These are phyloP conservation scores for Xylaria scruposa DNA, from an alignment of 495 filamentous ascomycete genomes.

Conservation along the genomic window DNA sequence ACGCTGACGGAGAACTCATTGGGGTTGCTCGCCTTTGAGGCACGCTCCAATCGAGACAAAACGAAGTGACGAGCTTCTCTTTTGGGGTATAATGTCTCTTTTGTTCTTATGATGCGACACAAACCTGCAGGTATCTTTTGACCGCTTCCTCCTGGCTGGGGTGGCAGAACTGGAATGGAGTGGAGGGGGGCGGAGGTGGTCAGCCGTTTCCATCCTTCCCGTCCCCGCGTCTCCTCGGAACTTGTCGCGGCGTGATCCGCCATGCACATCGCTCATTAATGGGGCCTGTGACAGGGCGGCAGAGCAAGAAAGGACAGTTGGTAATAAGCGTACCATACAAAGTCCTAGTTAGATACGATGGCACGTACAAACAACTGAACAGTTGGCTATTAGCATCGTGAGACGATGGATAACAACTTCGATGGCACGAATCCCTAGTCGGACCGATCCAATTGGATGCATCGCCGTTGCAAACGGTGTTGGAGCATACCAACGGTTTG, in stretches of 20 bases:
- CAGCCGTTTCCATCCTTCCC: constrained; percentile 26
- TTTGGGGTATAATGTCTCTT: constrained; percentile 20
- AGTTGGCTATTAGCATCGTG: neutral
- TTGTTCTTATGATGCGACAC: constrained; percentile 17
- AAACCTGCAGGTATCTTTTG: constrained; percentile 19
- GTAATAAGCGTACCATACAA: neutral
- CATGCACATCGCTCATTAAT: constrained; percentile 13
- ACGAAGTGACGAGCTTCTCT: constrained; percentile 1
- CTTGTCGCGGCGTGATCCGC: constrained; percentile 17
- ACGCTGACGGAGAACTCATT: constrained; percentile 4
- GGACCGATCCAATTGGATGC: neutral
- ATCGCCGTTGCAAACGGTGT: neutral
- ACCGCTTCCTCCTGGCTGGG: constrained; percentile 19
- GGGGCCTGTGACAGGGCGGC: constrained; percentile 5
- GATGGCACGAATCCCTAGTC: neutral
- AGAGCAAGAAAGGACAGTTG: neutral
- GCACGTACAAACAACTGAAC: constrained; percentile 1
- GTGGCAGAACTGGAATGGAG: constrained; percentile 7
- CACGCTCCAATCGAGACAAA: constrained; percentile 11
- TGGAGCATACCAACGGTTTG: neutral
- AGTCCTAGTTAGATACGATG: neutral
- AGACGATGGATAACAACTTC: neutral
- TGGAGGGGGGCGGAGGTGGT: neutral
- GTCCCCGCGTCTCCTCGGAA: constrained; percentile 17
- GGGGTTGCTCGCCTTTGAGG: neutral